Conservation (phyloP, 2,329 filamentous ascomycete genomes). For the Thielaviopsis euricoi region DNA sequence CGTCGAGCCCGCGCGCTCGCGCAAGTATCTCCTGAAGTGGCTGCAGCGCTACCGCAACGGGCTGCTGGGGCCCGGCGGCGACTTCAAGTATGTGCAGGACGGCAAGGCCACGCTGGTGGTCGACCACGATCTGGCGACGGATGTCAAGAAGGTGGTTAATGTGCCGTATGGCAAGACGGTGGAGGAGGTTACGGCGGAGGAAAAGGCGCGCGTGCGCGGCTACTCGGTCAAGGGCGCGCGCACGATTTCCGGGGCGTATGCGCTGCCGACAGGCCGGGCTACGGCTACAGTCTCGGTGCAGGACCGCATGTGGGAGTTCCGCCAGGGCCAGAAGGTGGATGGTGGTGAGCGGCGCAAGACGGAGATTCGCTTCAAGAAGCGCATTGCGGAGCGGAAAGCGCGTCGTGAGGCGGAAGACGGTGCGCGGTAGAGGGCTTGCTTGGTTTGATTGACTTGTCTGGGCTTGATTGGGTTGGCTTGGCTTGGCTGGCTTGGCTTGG, state of each 20-base stretch:
- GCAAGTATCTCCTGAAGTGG: conserved; percentile 77
- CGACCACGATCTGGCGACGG: conserved; percentile 20
- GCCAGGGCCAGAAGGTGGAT: conserved; percentile 78
- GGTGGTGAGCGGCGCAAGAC: conserved; percentile 84
- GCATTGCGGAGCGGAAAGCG: conserved; percentile 62
- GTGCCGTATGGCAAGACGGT: conserved; percentile 30
- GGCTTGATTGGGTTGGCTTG: no score
- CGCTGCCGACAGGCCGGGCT: conserved; percentile 45
- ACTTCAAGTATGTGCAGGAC: conserved; percentile 53
- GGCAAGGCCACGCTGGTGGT: conserved; percentile 36
- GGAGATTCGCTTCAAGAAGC: conserved; percentile 74
- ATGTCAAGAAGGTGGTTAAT: conserved; percentile 37
- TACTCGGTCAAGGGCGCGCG: conserved; percentile 53
- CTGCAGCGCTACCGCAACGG: conserved; percentile 69
- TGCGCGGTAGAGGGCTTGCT: not conserved
- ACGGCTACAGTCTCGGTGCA: conserved; percentile 52
- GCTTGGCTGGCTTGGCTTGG: no score
- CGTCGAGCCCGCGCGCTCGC: conserved; percentile 66
- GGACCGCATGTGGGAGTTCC: conserved; percentile 89
- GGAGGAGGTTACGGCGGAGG: conserved; percentile 10
- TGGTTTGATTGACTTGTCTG: no score
- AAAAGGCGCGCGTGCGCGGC: conserved; percentile 35
- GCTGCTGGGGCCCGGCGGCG: conserved; percentile 65
- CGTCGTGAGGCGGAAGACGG: conserved; percentile 31
- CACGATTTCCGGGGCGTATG: conserved; percentile 59